These are phyloP conservation scores for Talaromyces sp. DNA, from an alignment of 2,329 filamentous ascomycete genomes.

Conservation along the genomic window DNA sequence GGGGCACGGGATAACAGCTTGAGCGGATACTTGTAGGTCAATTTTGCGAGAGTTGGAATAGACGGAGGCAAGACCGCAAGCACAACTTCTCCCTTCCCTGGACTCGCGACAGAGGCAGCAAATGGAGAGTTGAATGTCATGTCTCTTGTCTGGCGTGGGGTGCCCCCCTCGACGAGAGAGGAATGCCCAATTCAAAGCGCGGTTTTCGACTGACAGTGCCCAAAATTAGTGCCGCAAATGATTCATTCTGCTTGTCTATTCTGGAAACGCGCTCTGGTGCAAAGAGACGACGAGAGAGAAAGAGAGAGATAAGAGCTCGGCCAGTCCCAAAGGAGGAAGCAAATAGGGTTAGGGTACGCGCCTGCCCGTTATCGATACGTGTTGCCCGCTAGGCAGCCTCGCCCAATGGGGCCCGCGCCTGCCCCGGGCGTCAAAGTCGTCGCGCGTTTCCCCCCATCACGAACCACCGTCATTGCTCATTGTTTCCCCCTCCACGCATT, in stretches of 20 bases:
- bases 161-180: neutral
- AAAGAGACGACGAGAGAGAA: neutral
- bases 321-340: neutral
- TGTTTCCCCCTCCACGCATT: neutral
- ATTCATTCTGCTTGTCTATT: neutral
- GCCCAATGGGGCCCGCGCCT: neutral
- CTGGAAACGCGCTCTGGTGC: neutral
- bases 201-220: neutral
- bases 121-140: slow-evolving; percentile 62
- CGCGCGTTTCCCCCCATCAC: neutral
- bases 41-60: slow-evolving; percentile 64
- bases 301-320: neutral
- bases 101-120: slow-evolving; percentile 63
- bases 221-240: neutral
- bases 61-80: slow-evolving; percentile 67
- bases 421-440: neutral
- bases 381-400: neutral
- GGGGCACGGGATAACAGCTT: slow-evolving; percentile 83
- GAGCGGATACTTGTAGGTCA: slow-evolving; percentile 89
- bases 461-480: neutral
- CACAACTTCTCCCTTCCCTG: slow-evolving; percentile 74
- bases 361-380: neutral
- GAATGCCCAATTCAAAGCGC: neutral
- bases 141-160: neutral
- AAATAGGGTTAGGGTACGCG: neutral